These are phyloP conservation scores for Petunia axillaris DNA, from an alignment of 257 asterid genomes.

Conservation along the genomic window DNA sequence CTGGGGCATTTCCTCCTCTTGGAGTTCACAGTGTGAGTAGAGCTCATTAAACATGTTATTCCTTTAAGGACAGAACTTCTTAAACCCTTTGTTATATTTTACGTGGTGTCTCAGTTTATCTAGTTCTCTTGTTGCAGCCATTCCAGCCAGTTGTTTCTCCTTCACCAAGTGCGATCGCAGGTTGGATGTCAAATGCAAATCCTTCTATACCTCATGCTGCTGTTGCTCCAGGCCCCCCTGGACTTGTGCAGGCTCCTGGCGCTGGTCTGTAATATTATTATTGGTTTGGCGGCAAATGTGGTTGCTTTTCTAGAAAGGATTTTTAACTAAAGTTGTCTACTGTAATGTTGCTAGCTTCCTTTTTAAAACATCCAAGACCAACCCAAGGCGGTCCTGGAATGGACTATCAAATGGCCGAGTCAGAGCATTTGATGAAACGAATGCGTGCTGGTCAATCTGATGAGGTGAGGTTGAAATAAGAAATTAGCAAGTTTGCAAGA, in stretches of 20 bases:
- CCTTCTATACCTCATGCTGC: slow-evolving; percentile 50
- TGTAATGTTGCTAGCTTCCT: slow-evolving; percentile 55
- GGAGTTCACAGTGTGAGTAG: slow-evolving; percentile 81
- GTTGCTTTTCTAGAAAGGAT: slow-evolving; percentile 23
- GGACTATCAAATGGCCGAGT: slow-evolving; percentile 88
- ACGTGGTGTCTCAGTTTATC: slow-evolving; percentile 25
- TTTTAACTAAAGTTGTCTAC: slow-evolving; percentile 22
- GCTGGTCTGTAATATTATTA: slow-evolving; percentile 42
- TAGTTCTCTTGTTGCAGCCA: slow-evolving; percentile 39
- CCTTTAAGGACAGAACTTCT: neutral
- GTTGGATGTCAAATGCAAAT: slow-evolving; percentile 89
- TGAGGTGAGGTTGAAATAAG: slow-evolving; percentile 54
- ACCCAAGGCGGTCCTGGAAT: slow-evolving; percentile 78
- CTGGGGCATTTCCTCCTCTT: slow-evolving; percentile 68
- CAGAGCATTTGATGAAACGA: slow-evolving; percentile 88
- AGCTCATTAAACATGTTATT: slow-evolving; percentile 18
- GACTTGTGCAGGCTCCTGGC: slow-evolving; percentile 47
- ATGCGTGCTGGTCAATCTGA: slow-evolving; percentile 82
- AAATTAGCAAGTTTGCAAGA: neutral
- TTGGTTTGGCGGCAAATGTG: slow-evolving; percentile 15
- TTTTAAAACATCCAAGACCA: slow-evolving; percentile 85
- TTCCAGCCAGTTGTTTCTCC: slow-evolving; percentile 65
- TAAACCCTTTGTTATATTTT: neutral
- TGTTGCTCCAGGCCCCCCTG: slow-evolving; percentile 59
- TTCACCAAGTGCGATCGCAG: slow-evolving; percentile 79